These are phyloP conservation scores for Metschnikowia noctiluminum DNA, from an alignment of 805 yeast species.

Conservation along the genomic window DNA sequence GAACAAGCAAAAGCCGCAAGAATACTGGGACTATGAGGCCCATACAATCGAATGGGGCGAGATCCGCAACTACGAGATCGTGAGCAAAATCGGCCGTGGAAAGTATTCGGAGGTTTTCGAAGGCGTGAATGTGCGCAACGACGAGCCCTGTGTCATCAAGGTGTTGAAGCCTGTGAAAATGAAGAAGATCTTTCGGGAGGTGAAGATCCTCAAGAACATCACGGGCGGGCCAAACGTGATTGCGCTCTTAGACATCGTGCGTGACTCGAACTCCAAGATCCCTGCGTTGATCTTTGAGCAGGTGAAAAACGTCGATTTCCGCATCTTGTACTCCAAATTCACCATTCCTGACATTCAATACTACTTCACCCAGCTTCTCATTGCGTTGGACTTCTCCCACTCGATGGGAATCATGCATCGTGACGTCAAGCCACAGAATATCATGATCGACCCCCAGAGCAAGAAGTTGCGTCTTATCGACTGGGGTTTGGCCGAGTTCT, in stretches of 20 bases:
- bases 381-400: slow-evolving; percentile 85
- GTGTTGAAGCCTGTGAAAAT: slow-evolving; percentile 90
- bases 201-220: slow-evolving; percentile 79
- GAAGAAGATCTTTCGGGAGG: slow-evolving; percentile 88
- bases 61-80: slow-evolving; percentile 63
- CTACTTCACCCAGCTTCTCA: slow-evolving; percentile 76
- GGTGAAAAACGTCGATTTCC: slow-evolving; percentile 78
- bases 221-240: slow-evolving; percentile 83
- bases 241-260: slow-evolving; percentile 72
- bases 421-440: slow-evolving; percentile 94
- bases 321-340: slow-evolving; percentile 76
- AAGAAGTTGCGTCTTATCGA: slow-evolving; percentile 77
- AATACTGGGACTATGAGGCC: slow-evolving; percentile 86
- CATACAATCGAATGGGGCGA: slow-evolving; percentile 42
- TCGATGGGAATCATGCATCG: slow-evolving; percentile 95
- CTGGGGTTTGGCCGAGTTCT: slow-evolving; percentile 95
- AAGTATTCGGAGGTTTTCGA: slow-evolving; percentile 94
- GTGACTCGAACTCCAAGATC: slow-evolving; percentile 74
- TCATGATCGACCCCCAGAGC: slow-evolving; percentile 84
- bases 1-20: slow-evolving; percentile 60
- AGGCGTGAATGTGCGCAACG: slow-evolving; percentile 67
- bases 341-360: slow-evolving; percentile 72
- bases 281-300: slow-evolving; percentile 87
- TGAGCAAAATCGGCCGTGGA: slow-evolving; percentile 84
- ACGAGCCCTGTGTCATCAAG: slow-evolving; percentile 71